Evolutionary conservation across 306 rosid species (phyloP).

Genomic region (Oemleria cerasiformis): DNA sequence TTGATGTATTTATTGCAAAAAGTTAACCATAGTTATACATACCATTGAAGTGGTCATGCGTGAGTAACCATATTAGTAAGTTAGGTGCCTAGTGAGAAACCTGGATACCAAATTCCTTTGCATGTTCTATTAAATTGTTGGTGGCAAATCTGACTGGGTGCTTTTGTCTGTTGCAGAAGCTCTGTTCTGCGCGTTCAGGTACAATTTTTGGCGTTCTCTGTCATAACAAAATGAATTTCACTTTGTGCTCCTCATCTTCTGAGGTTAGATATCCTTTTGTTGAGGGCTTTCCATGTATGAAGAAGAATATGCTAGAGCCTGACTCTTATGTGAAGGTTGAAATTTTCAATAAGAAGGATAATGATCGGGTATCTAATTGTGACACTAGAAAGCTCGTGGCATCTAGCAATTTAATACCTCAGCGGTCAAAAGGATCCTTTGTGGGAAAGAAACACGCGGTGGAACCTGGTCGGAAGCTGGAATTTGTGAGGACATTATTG

Average conservation of each 20-base stretch:
- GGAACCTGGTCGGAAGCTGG: slow-evolving; percentile 42
- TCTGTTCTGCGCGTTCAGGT: not conserved
- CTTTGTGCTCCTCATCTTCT: slow-evolving; percentile 41
- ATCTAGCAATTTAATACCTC: slow-evolving; percentile 50
- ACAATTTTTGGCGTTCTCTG: not conserved
- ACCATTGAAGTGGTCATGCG: not conserved
- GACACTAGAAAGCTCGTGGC: slow-evolving; percentile 35
- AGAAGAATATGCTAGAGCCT: slow-evolving; percentile 27
- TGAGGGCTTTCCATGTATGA: slow-evolving; percentile 37
- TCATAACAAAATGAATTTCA: slow-evolving; percentile 39
- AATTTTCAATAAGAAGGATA: slow-evolving; percentile 35
- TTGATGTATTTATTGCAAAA: too few relatives aligned
- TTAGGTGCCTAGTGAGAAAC: not conserved
- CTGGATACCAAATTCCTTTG: not conserved
- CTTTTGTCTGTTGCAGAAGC: slow-evolving; percentile 19
- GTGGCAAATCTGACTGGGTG: not conserved
- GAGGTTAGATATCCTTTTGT: slow-evolving; percentile 41
- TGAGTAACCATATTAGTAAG: not conserved
- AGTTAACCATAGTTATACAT: too few relatives aligned
- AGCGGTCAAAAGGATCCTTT: slow-evolving; percentile 49
- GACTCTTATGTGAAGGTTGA: slow-evolving; percentile 39
- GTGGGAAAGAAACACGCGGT: slow-evolving; percentile 33
- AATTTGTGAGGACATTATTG: slow-evolving; percentile 78
- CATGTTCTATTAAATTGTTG: too few relatives aligned
- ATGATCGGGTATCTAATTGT: slow-evolving; percentile 22